These are phyloP conservation scores for Globisporangium parvum DNA, from an alignment of 352 stramenopile species.

Conservation along the genomic window DNA sequence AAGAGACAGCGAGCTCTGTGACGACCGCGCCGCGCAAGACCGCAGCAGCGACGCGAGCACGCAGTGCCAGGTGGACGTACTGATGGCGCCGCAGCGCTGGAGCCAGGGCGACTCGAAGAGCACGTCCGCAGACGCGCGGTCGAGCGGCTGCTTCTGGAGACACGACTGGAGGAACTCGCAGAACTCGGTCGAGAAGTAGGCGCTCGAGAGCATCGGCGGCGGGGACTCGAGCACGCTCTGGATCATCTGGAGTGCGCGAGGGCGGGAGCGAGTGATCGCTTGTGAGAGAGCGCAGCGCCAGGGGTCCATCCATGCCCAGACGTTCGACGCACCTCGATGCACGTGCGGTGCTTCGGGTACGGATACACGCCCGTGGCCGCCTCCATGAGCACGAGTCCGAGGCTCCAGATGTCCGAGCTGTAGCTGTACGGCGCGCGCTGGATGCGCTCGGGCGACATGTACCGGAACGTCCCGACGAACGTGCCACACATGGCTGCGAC, in stretches of 20 bases:
- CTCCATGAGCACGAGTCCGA: slow-evolving; percentile 91
- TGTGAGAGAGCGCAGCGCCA: too few species aligned
- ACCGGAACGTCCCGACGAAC: slow-evolving; percentile 93
- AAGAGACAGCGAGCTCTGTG: too few species aligned
- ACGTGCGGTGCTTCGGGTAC: slow-evolving; percentile 78
- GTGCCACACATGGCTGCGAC: slow-evolving; percentile 86
- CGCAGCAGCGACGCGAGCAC: too few species aligned
- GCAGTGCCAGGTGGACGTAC: slow-evolving; percentile 55
- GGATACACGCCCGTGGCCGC: slow-evolving; percentile 84
- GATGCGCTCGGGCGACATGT: slow-evolving; percentile 91
- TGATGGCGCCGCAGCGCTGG: slow-evolving; percentile 50
- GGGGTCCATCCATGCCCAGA: too few species aligned
- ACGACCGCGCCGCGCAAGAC: too few species aligned
- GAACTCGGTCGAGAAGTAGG: slow-evolving; percentile 71
- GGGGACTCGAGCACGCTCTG: slow-evolving; percentile 70
- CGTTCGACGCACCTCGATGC: slow-evolving; percentile 44
- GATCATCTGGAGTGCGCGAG: slow-evolving; percentile 36
- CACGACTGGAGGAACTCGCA: slow-evolving; percentile 63
- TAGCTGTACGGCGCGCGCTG: slow-evolving; percentile 86
- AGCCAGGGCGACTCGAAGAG: slow-evolving; percentile 74
- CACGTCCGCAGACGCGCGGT: slow-evolving; percentile 52
- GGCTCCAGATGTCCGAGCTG: slow-evolving; percentile 91
- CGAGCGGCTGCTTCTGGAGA: slow-evolving; percentile 57
- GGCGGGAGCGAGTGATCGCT: background rate
- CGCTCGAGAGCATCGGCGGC: slow-evolving; percentile 51